Conservation (phyloP, 805 yeast species). For the Candida schatavii region DNA sequence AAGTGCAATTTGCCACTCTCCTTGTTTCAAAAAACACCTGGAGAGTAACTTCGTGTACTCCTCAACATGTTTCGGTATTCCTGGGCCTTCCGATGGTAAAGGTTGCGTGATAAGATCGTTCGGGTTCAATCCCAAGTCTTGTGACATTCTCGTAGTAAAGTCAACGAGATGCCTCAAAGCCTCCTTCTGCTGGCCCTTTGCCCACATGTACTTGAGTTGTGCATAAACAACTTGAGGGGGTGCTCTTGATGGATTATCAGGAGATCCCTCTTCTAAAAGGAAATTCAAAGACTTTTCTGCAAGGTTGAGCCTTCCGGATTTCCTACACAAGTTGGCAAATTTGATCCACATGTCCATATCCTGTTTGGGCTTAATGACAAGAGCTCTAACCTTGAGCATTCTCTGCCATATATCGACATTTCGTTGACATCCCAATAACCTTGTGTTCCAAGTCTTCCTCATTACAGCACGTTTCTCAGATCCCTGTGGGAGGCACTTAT, state of each 20-base stretch:
- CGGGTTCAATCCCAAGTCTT: slow-evolving; percentile 81
- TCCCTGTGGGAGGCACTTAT: slow-evolving; percentile 79
- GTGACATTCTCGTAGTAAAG: slow-evolving; percentile 87
- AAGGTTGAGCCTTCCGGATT: slow-evolving; percentile 85
- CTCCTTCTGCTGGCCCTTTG: slow-evolving; percentile 82
- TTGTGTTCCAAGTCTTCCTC: slow-evolving; percentile 90
- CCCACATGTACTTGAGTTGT: slow-evolving; percentile 95
- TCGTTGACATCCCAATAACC: slow-evolving; percentile 89
- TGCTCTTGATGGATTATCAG: slow-evolving; percentile 66
- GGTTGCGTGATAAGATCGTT: slow-evolving; percentile 86
- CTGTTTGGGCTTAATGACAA: slow-evolving; percentile 91
- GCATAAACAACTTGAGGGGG: slow-evolving; percentile 98
- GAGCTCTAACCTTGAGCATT: slow-evolving; percentile 85
- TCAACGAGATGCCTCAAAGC: slow-evolving; percentile 84
- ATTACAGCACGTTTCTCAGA: slow-evolving; percentile 76
- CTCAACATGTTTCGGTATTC: slow-evolving; percentile 70
- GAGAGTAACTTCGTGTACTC: slow-evolving; percentile 84
- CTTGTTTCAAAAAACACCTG: slow-evolving; percentile 93
- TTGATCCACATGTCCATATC: slow-evolving; percentile 98
- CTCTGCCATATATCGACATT: slow-evolving; percentile 99
- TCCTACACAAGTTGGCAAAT: slow-evolving; percentile 93
- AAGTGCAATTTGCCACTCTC: slow-evolving; percentile 94
- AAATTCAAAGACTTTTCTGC: slow-evolving; percentile 90
- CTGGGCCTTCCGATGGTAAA: slow-evolving; percentile 69
- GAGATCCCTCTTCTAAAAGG: slow-evolving; percentile 71